phyloP scores from a whole-genome alignment of 2,329 filamentous ascomycete genomes.

The Allantophomopsis cytisporea region DNA sequence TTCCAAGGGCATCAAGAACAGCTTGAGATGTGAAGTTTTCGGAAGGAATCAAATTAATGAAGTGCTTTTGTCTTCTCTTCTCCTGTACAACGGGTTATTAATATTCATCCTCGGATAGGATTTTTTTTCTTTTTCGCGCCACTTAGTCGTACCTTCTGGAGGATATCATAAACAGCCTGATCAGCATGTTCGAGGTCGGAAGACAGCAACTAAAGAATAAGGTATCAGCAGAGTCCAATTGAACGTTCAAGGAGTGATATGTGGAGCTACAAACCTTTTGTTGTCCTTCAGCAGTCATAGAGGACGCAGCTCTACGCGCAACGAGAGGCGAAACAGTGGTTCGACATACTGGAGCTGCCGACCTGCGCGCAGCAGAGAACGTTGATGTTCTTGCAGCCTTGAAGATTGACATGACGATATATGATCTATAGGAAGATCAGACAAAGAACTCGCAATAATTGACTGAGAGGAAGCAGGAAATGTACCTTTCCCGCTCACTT shows the following conservation, averaged over 20 bases:
- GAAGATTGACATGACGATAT: slow-evolving; percentile 15
- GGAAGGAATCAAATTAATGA: slow-evolving; percentile 92
- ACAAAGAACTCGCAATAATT: no score
- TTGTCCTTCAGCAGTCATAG: slow-evolving; percentile 33
- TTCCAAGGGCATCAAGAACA: slow-evolving; percentile 80
- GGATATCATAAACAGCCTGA: slow-evolving; percentile 74
- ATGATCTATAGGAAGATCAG: no score
- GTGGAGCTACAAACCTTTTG: slow-evolving; percentile 32
- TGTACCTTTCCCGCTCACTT: no score
- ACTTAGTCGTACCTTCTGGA: slow-evolving; percentile 58
- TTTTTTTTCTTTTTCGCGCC: neutral
- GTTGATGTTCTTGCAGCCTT: slow-evolving; percentile 14
- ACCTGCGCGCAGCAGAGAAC: slow-evolving; percentile 9
- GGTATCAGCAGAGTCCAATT: slow-evolving; percentile 5
- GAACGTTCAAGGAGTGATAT: slow-evolving; percentile 3
- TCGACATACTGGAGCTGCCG: slow-evolving; percentile 8
- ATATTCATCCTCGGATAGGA: neutral
- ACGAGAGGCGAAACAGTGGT: neutral
- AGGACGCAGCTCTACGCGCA: slow-evolving; percentile 13
- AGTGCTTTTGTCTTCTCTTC: slow-evolving; percentile 92
- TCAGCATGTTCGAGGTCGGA: slow-evolving; percentile 73
- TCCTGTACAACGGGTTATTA: slow-evolving; percentile 40
- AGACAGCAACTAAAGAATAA: slow-evolving; percentile 52
- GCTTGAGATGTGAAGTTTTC: slow-evolving; percentile 94
- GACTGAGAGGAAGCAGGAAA: no score